phyloP scores from a whole-genome alignment of 164 flowering plant genomes.

The Sedum album region DNA sequence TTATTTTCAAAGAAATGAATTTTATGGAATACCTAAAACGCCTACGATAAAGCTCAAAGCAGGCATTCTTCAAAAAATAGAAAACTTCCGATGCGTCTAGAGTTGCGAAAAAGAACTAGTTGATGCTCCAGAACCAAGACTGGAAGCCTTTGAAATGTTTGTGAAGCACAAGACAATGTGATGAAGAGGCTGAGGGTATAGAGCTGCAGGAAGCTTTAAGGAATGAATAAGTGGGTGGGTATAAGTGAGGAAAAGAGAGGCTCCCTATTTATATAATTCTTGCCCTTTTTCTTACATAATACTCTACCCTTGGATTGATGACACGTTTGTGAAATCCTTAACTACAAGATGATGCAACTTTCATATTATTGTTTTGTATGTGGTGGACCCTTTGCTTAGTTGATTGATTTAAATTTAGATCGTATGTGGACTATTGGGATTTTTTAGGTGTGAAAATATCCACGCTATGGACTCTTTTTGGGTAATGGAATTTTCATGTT shows the following conservation, averaged over 20 bases:
- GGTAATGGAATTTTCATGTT: too few species aligned
- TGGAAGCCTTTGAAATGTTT: too few species aligned
- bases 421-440: not conserved
- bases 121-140: too few species aligned
- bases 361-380: not conserved
- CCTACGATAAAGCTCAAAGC: constrained; percentile 48
- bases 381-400: not conserved
- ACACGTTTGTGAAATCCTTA: not conserved
- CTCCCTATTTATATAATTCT: not conserved
- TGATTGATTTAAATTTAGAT: not conserved
- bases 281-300: not conserved
- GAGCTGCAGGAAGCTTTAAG: not conserved
- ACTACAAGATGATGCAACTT: not conserved
- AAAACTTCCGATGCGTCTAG: not conserved
- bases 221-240: not conserved
- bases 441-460: constrained; percentile 4
- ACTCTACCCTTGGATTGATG: constrained; percentile 1
- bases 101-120: not conserved
- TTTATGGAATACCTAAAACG: constrained; percentile 34
- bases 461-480: too few species aligned
- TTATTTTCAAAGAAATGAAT: too few species aligned
- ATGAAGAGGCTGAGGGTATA: not conserved
- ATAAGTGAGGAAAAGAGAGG: not conserved
- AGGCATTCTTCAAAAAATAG: constrained; percentile 28
- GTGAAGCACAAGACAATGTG: not conserved